These are phyloP conservation scores for Fraxinus greggii DNA, from an alignment of 305 asterid species.

Conservation along the genomic window DNA sequence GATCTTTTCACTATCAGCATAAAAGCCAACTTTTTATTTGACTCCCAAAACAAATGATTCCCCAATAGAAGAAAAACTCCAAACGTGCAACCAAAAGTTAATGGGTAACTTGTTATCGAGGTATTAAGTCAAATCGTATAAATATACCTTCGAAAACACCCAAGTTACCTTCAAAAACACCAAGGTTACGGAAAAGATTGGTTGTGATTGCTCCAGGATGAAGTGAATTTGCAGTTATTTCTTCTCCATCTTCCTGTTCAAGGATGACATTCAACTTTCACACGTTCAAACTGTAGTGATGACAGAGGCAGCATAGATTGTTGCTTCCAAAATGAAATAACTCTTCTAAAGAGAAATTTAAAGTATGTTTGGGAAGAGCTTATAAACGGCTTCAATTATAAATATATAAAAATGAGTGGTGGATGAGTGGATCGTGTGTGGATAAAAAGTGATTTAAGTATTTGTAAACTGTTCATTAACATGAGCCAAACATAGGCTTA, in stretches of 20 bases:
- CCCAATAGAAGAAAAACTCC: neutral
- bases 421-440: neutral
- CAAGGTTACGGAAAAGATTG: constrained; percentile 61
- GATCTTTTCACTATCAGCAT: neutral
- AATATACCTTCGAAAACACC: constrained; percentile 33
- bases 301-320: neutral
- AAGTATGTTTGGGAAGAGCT: neutral
- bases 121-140: neutral
- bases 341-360: neutral
- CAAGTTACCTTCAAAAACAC: constrained; percentile 47
- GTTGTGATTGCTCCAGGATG: constrained; percentile 78
- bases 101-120: neutral
- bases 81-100: neutral
- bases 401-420: neutral
- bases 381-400: neutral
- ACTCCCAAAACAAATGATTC: neutral
- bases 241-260: constrained; percentile 65
- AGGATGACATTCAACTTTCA: neutral
- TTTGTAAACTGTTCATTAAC: neutral
- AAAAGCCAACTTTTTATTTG: neutral
- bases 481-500: neutral
- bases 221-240: constrained; percentile 74
- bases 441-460: neutral
- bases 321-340: neutral
- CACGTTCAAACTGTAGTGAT: neutral